Evolutionary conservation across 495 filamentous ascomycete species (phyloP), one percentile per base, ranked within the genome.

Genomic region (Xylaria palmicola): DNA sequence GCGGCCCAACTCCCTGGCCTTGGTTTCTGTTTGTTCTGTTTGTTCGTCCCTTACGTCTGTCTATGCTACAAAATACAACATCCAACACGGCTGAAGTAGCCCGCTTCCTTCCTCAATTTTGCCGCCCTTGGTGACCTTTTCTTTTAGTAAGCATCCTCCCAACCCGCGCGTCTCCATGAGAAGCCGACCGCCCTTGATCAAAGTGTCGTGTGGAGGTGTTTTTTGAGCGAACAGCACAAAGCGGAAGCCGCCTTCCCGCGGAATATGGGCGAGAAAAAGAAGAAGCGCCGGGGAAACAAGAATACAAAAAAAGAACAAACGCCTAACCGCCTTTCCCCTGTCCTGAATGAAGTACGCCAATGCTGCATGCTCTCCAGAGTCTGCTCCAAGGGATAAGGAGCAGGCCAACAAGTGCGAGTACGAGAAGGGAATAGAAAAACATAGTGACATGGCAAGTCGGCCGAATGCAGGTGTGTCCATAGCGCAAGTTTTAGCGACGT

Each of bases 321-420:
- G 43, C 55, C 39, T 48, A 22, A 19, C 43, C 6, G 30, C 30
- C 20, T 36, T 41, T 40, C 34, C 44, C 20, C 20, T 24, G 22
- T 26, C 34, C 45, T 20, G 32, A 41, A 49, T 40, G 45, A 59
- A 36, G 34, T 60, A 44, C 44, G 56, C 56, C 47, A 36, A 43
- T 34, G 32, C 26, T 44, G 29, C n/a, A 52, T 50, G 37, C 57
- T 44, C 37, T 51, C 37, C 47, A 3, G 12, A 8, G 29, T 44
- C 20, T 60, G 36, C n/a, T 10, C 36, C 34, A 17, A 17, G 26
- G 22, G 10, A 32, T 34, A 26, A 48, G 17, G 29, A 48, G 13
- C 17, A 29, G 47, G 51, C 9, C 24, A 15, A 49, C 36, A 34
- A 41, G 45, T 32, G 6, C 9, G 40, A 4, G 27, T 30, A 29